phyloP scores from a whole-genome alignment of 164 flowering plant species.

The Magnolia sinica region DNA sequence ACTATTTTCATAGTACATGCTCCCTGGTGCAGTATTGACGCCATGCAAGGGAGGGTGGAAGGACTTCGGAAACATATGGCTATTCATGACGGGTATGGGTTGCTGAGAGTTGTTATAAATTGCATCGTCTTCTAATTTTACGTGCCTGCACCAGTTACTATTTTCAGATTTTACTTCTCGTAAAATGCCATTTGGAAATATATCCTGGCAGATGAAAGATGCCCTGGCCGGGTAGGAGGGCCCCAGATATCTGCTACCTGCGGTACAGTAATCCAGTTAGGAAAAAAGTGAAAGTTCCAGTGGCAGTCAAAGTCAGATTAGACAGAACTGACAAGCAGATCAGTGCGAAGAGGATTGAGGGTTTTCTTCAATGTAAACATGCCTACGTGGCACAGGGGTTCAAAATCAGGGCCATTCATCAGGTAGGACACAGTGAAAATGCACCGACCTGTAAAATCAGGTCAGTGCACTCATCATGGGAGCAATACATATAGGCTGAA shows the following conservation, averaged over 20 bases:
- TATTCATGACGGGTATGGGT: constrained; percentile 22
- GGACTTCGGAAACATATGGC: constrained; percentile 26
- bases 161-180: constrained; percentile 34
- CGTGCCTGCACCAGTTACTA: constrained; percentile 24
- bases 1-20: constrained; percentile 23
- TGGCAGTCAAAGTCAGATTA: no score
- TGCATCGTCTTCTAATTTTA: constrained; percentile 40
- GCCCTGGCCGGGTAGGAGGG: constrained; percentile 24
- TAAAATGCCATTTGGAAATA: constrained; percentile 32
- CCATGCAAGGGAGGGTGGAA: constrained; percentile 22
- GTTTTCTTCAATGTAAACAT: no score
- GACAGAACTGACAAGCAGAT: no score
- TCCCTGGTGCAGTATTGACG: constrained; percentile 17
- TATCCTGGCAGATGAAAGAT: constrained; percentile 48
- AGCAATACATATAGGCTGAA: no score
- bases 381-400: no score
- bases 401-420: no score
- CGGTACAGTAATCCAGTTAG: constrained; percentile 13
- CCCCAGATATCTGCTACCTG: constrained; percentile 34
- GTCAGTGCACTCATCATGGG: no score
- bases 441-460: no score
- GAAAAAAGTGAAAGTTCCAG: background rate
- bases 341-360: no score
- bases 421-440: no score
- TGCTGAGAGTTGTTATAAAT: constrained; percentile 22